These are phyloP conservation scores for Stagonosporopsis vannaccii DNA, from an alignment of 2,329 filamentous ascomycete genomes.

Conservation along the genomic window DNA sequence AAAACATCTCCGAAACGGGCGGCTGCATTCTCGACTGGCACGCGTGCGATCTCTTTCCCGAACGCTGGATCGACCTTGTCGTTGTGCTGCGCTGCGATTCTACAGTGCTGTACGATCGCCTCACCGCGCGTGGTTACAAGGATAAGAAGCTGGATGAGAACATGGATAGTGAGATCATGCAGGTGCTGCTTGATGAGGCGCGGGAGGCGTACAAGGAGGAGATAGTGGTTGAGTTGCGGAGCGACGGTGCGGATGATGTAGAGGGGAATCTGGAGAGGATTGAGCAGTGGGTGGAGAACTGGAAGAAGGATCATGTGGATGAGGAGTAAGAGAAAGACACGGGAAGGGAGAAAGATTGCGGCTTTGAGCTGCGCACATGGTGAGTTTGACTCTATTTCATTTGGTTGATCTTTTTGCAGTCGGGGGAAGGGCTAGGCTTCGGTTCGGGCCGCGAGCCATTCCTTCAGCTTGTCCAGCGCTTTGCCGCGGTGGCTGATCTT, in stretches of 20 bases:
- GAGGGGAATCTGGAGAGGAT: conserved; percentile 88
- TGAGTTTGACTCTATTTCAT: conserved; percentile 9
- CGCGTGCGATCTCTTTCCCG: conserved; percentile 92
- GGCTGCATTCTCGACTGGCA: conserved; percentile 98
- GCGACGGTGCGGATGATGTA: conserved; percentile 85
- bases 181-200: conserved; percentile 90
- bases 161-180: conserved; percentile 96
- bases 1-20: conserved; percentile 69
- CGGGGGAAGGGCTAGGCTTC: conserved; percentile 20
- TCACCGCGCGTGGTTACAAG: conserved; percentile 78
- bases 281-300: conserved; percentile 79
- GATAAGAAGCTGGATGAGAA: conserved; percentile 94
- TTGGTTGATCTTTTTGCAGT: not conserved
- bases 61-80: conserved; percentile 92
- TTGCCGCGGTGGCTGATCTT: conserved; percentile 88
- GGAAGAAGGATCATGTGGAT: conserved; percentile 72
- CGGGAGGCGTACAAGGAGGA: conserved; percentile 84
- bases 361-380: conserved; percentile 5
- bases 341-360: not conserved
- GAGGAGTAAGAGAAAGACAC: conserved; percentile 21
- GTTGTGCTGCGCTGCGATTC: conserved; percentile 88
- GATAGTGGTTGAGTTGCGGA: conserved; percentile 87
- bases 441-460: conserved; percentile 69
- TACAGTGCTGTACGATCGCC: conserved; percentile 80
- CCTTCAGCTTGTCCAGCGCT: conserved; percentile 85